Evolutionary conservation across 1,284 basidiomycete species (phyloP), one percentile per base, ranked within the genome.

Genomic region (Boletus hoseneyae): DNA sequence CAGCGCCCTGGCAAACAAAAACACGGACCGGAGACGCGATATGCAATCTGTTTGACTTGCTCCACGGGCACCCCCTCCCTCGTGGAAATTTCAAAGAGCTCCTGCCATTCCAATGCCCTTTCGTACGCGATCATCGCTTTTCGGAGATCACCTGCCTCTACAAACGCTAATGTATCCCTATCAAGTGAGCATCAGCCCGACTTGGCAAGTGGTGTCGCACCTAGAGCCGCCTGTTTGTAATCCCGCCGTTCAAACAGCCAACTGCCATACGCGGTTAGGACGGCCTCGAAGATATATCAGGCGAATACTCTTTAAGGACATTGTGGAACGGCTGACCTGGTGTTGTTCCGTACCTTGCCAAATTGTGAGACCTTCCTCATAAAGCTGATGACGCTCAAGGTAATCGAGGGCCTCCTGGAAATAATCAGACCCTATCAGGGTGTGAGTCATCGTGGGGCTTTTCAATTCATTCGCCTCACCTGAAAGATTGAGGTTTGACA

Each of bases 101-200:
- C 91, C 59, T 88, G 83, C 94, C 95, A 97, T 38, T 89, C 82
- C 23, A 93, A 73, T 0, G 89, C 88, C 51, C 85, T 87, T 66
- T 96, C 92, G 59, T 92, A 85, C 0, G 93, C 85, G 13, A 87
- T 76, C 77, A 97, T 84, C 0, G 93, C 91, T 54, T 92, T 92
- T 8, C 74, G 65, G 0, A 73, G 66, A 50, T 81, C 76, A 3
- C 70, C 66, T 3, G 88, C 88, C 52, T 90, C 79, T 0, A 79
- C 67, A 69, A 93, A 96, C 0, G 86, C 92, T 92, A 60, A 13
- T 46, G 48, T 34, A 33, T 23, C 47, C 39, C n/a, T 6, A 44
- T 46, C 10, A n/a, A 37, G 51, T 64, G 19, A 56, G 35, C 0
- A 30, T 41, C 23, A 13, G 16, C 40, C n/a, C 12, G 10, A 36